These are phyloP conservation scores for Chytridium lagenaria DNA, from an alignment of 371 early-diverging fungal species.

Conservation along the genomic window DNA sequence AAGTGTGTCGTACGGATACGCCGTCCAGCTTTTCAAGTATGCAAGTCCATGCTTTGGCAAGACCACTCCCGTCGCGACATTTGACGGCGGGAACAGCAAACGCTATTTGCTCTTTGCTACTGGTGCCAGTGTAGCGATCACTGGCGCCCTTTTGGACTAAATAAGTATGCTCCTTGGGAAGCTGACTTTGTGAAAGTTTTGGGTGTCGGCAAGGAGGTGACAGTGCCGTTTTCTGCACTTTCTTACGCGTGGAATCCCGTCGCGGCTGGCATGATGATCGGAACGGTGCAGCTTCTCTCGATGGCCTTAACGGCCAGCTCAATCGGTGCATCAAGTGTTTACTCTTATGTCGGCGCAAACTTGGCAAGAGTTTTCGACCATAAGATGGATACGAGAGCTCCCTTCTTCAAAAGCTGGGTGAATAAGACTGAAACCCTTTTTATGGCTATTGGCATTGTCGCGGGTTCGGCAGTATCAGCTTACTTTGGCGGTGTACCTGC, in stretches of 20 bases:
- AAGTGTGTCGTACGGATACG: slow-evolving; percentile 30
- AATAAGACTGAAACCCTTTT: background rate
- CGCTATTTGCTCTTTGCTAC: background rate
- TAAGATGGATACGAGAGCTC: background rate
- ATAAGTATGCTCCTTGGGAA: background rate
- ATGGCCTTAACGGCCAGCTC: slow-evolving; percentile 14
- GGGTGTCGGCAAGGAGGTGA: background rate
- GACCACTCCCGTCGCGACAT: background rate
- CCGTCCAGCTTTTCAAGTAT: slow-evolving; percentile 4
- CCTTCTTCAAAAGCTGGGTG: background rate
- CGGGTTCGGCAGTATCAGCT: slow-evolving; percentile 10
- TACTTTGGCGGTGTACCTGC: background rate
- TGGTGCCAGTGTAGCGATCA: background rate
- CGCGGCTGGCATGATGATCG: slow-evolving; percentile 32
- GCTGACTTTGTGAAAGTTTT: background rate
- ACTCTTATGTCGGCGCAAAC: slow-evolving; percentile 23
- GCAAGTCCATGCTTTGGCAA: background rate
- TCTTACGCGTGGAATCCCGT: slow-evolving; percentile 33
- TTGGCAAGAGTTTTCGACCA: slow-evolving; percentile 23
- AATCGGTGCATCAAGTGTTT: slow-evolving; percentile 36
- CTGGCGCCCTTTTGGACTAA: background rate
- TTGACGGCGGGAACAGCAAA: background rate
- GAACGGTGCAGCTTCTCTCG: slow-evolving; percentile 27
- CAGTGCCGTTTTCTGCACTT: background rate
- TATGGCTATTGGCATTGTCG: slow-evolving; percentile 22